Base-by-base conservation (phyloP, 2,329 filamentous ascomycete species). In the Thelonectria blattea region DNA sequence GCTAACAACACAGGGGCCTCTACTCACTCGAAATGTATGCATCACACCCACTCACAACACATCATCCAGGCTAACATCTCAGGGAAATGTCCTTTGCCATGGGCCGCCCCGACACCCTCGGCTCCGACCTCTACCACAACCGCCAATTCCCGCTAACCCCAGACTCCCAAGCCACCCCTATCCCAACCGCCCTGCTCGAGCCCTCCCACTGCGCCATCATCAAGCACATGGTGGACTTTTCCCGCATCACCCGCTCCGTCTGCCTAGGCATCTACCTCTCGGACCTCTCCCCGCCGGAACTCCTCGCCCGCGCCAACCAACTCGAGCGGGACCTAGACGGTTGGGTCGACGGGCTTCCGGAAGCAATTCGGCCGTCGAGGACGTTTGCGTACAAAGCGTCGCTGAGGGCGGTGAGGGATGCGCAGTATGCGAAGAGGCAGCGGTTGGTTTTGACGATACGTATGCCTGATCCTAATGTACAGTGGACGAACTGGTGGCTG, bases 41-140 rank as follows among this genome's bases (percentile, higher is more conserved):
- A 56, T 24, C 6, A 8, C 12, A 1, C 6, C 6, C 14, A 1
- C 27, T 8, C 41, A 37, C 22, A 22, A 62, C 72, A 50, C 5
- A n/a, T 22, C 2, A 12, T 9, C 27, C 5, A 5, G 3, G 18
- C 56, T 61, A 32, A 62, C 17, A 2, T 15, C 5, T 3, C 22
- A 80, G 78, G 58, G 79, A 81, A 69, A 76, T 81, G 70, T 80
- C 78, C 42, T 82, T 82, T 59, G 76, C 80, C 1, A 75, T 82
- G 55, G 80, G 81, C 1, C 72, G 81, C 22, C 80, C 80, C 0
- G 80, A 82, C 56, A 80, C 79, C 3, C 72, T 82, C 3, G 80
- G 81, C 20, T 75, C 79, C 58, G 80, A 82, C 32, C 71, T 80
- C 55, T 82, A 81, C 55, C 81, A 83, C 58, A 82, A 81, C 52